phyloP scores from a whole-genome alignment of 257 asterid genomes.

The Salvia splendens region DNA sequence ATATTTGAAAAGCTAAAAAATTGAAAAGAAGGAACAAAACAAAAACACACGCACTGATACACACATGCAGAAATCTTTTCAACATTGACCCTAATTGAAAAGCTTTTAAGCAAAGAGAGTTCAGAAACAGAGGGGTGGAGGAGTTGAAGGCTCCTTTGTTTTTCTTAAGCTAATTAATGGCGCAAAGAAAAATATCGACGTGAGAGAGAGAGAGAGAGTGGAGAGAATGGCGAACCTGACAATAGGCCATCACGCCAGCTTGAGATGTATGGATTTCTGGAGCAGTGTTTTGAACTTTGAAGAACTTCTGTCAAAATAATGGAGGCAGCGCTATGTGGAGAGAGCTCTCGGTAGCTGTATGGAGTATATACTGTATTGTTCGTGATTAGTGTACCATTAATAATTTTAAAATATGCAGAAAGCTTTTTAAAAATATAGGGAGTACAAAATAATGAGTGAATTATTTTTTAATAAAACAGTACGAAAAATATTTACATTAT shows the following conservation, averaged over 20 bases:
- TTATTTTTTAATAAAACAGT: too few species aligned
- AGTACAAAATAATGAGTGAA: too few species aligned
- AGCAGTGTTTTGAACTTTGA: slow-evolving; percentile 18
- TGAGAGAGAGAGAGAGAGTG: neutral
- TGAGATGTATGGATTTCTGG: slow-evolving; percentile 33
- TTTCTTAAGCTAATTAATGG: neutral
- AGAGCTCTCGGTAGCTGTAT: neutral
- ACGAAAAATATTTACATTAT: too few species aligned
- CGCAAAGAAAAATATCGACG: neutral
- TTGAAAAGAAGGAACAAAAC: neutral
- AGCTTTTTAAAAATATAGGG: too few species aligned
- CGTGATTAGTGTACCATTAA: too few species aligned
- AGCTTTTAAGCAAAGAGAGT: neutral
- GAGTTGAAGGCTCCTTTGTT: neutral
- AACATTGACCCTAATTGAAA: neutral
- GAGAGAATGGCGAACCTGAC: slow-evolving; percentile 30
- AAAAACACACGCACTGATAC: slow-evolving; percentile 14
- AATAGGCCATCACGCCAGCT: slow-evolving; percentile 56
- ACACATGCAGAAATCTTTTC: neutral
- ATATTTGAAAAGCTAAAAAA: slow-evolving; percentile 17
- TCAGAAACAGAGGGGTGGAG: slow-evolving; percentile 1
- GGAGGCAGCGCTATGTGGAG: slow-evolving; percentile 22
- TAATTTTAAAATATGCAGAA: too few species aligned
- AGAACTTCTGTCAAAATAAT: slow-evolving; percentile 34
- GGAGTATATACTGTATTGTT: neutral